These are phyloP conservation scores for Lasiosphaeriaceae sp. DNA, from an alignment of 495 filamentous ascomycete genomes.

Conservation along the genomic window DNA sequence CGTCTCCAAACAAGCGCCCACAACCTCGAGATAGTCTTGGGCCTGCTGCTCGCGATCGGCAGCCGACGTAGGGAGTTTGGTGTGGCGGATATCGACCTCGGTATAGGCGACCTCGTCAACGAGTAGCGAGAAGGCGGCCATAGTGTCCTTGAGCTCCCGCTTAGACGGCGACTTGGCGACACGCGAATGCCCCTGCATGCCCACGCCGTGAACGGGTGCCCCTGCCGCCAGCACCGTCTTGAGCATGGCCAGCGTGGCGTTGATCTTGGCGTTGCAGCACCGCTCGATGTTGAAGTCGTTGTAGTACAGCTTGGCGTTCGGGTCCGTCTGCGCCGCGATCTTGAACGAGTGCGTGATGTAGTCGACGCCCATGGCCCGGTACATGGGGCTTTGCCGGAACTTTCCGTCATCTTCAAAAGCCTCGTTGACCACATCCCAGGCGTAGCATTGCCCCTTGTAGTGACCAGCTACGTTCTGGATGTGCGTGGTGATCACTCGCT, in stretches of 20 bases:
- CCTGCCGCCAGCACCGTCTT: slow-evolving; percentile 37
- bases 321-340: slow-evolving; percentile 33
- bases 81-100: slow-evolving; percentile 53
- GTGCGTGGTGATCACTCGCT: slow-evolving; percentile 21
- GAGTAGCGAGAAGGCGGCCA: slow-evolving; percentile 37
- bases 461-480: slow-evolving; percentile 47
- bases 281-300: slow-evolving; percentile 62
- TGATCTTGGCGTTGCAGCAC: slow-evolving; percentile 44
- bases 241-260: slow-evolving; percentile 41
- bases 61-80: slow-evolving; percentile 32
- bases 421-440: slow-evolving; percentile 53
- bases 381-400: slow-evolving; percentile 31
- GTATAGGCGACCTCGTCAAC: slow-evolving; percentile 54
- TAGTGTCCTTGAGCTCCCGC: slow-evolving; percentile 30
- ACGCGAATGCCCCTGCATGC: slow-evolving; percentile 54
- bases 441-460: slow-evolving; percentile 43
- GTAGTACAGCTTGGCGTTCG: slow-evolving; percentile 47
- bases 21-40: slow-evolving; percentile 47
- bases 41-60: slow-evolving; percentile 46
- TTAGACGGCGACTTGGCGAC: slow-evolving; percentile 42
- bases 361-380: slow-evolving; percentile 36
- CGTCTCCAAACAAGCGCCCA: slow-evolving; percentile 48
- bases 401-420: slow-evolving; percentile 43
- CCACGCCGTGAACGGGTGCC: slow-evolving; percentile 52
- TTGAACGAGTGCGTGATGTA: slow-evolving; percentile 43